These are phyloP conservation scores for Pseudogymnoascus sp. DNA, from an alignment of 2,329 filamentous ascomycete genomes.

Conservation along the genomic window DNA sequence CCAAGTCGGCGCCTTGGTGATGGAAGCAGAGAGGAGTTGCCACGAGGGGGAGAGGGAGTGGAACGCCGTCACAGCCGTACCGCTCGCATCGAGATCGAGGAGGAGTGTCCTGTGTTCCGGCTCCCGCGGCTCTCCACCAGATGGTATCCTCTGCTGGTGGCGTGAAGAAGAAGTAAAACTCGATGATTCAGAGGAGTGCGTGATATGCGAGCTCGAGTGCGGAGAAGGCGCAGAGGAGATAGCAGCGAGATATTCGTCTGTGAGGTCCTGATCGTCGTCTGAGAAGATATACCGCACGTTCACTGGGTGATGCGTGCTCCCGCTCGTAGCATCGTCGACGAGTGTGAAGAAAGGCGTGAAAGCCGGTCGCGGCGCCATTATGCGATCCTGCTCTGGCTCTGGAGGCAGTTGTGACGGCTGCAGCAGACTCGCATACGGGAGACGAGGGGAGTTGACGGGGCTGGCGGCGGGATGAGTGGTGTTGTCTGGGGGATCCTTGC, in stretches of 20 bases:
- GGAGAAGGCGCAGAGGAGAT: constrained; percentile 13
- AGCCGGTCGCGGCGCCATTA: constrained; percentile 24
- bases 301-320: constrained; percentile 66
- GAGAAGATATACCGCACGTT: constrained; percentile 86
- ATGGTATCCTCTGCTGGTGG: constrained; percentile 9
- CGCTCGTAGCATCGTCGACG: constrained; percentile 64
- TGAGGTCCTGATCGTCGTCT: constrained; percentile 68
- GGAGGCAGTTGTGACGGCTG: not conserved
- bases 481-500: not conserved
- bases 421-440: not conserved
- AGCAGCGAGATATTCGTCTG: constrained; percentile 50
- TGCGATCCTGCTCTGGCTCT: not conserved
- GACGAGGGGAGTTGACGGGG: not conserved
- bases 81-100: constrained; percentile 42
- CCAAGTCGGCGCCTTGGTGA: constrained; percentile 55
- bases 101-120: constrained; percentile 39
- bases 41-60: constrained; percentile 68
- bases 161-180: constrained; percentile 25
- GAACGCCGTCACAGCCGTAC: constrained; percentile 54
- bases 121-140: constrained; percentile 4
- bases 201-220: constrained; percentile 30
- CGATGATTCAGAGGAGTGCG: constrained; percentile 31
- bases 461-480: not conserved
- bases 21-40: constrained; percentile 48
- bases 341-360: constrained; percentile 83